Evolutionary conservation across 148 eudicot species (phyloP).

Genomic region (Rhododendron simsii): DNA sequence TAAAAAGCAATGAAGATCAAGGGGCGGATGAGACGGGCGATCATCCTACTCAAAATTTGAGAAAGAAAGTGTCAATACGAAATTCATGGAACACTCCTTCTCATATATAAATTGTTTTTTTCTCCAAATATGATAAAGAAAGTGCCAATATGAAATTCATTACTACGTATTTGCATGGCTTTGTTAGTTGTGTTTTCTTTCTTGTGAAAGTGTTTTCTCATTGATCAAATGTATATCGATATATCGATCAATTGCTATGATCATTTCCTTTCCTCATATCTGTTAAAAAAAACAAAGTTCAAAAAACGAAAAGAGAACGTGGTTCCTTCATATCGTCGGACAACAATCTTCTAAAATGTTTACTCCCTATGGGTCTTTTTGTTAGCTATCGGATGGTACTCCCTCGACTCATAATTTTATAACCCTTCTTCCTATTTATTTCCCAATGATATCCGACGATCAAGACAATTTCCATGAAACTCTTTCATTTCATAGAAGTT

Average conservation of each 20-base stretch:
- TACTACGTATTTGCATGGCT: not conserved
- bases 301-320: not conserved
- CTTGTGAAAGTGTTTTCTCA: not conserved
- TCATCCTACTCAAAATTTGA: too few relatives aligned
- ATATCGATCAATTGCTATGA: too few relatives aligned
- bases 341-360: not conserved
- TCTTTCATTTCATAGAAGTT: too few relatives aligned
- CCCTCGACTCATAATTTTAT: not conserved
- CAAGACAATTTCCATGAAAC: too few relatives aligned
- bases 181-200: not conserved
- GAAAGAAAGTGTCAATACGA: not conserved
- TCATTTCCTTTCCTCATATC: not conserved
- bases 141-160: not conserved
- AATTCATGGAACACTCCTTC: too few relatives aligned
- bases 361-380: not conserved
- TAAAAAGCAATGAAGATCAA: not conserved
- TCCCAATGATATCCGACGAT: too few relatives aligned
- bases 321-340: not conserved
- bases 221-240: not conserved
- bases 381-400: not conserved
- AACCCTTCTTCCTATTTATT: too few relatives aligned
- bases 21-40: not conserved
- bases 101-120: too few relatives aligned
- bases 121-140: not conserved
- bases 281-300: not conserved